Base-by-base conservation (phyloP, 1,139 yeast species). In the Lodderomyces margitis region DNA sequence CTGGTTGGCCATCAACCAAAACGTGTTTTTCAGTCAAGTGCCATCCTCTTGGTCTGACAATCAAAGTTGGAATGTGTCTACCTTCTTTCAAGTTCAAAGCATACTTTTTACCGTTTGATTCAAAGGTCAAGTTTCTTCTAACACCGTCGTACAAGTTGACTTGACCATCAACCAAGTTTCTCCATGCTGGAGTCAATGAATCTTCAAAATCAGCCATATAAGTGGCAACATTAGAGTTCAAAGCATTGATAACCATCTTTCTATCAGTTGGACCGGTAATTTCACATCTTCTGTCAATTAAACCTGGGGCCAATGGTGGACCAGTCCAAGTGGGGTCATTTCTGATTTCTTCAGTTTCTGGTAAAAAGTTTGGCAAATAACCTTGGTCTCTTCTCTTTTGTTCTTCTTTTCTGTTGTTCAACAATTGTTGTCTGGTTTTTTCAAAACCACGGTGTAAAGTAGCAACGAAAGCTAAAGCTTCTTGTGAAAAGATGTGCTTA, bases 191-290 rank as follows among this genome's bases (percentile, higher is more conserved):
- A 25, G 97, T 83, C 55, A 89, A 82, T 24, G 96, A 87, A 68
- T 89, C 97, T 66, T 89, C 97, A 55, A 89, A 87, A 68, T 89
- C 98, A 36, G 94, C 83, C 97, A 89, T 89, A 65, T 89, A 89
- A 38, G 96, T 87, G 59, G 86, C 88, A 36, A 89, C 96, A 45
- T 80, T 79, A 4, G 96, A 81, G 69, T 89, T 89, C 59, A 89
- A 78, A 15, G 97, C 97, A 60, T 89, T 89, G 62, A 89, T 85
- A 52, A 89, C 84, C 97, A 89, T 89, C 64, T 89, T 89, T 53
- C 96, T 80, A 63, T 85, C 91, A 42, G 87, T 75, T 24, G 96
- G 96, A 36, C 96, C 96, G 24, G 96, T 88, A 62, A 88, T 81
- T 66, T 88, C 96, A 54, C 74, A 87, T 68, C 82, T 78, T 68